These are phyloP conservation scores for Xylaria sp. DNA, from an alignment of 2,329 filamentous ascomycete genomes.

Conservation along the genomic window DNA sequence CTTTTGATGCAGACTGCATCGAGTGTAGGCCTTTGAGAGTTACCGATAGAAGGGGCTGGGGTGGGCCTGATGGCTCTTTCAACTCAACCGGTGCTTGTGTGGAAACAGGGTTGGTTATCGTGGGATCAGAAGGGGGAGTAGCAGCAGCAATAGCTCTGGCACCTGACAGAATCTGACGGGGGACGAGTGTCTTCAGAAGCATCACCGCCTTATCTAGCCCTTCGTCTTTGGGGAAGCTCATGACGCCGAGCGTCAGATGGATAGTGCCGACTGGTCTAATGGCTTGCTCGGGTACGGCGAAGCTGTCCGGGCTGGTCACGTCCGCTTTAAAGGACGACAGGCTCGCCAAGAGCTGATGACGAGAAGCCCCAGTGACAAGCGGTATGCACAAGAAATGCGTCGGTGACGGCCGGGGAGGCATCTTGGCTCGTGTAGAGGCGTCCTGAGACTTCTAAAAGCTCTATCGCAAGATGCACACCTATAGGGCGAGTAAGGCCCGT, in stretches of 20 bases:
- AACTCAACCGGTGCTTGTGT: constrained; percentile 15
- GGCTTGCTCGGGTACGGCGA: constrained; percentile 64
- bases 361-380: constrained; percentile 63
- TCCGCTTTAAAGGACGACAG: constrained; percentile 65
- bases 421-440: constrained; percentile 20
- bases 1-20: constrained; percentile 61
- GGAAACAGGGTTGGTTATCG: background rate
- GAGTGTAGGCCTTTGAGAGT: constrained; percentile 59
- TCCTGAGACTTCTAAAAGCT: background rate
- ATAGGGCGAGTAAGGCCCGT: background rate
- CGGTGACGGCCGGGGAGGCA: constrained; percentile 46
- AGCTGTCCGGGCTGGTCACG: constrained; percentile 49
- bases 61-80: constrained; percentile 6
- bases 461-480: background rate
- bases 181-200: constrained; percentile 43
- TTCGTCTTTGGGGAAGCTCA: constrained; percentile 65
- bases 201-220: constrained; percentile 46
- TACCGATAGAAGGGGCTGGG: constrained; percentile 41
- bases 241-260: constrained; percentile 85
- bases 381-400: constrained; percentile 81
- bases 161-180: constrained; percentile 44
- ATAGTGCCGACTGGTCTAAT: constrained; percentile 78
- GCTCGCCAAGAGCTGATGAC: constrained; percentile 65
- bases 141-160: constrained; percentile 12
- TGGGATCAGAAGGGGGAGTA: no score